Evolutionary conservation across 768 basidiomycete species (phyloP), one percentile per base, ranked within the genome.

Genomic region (Xanthoconium purpureum): DNA sequence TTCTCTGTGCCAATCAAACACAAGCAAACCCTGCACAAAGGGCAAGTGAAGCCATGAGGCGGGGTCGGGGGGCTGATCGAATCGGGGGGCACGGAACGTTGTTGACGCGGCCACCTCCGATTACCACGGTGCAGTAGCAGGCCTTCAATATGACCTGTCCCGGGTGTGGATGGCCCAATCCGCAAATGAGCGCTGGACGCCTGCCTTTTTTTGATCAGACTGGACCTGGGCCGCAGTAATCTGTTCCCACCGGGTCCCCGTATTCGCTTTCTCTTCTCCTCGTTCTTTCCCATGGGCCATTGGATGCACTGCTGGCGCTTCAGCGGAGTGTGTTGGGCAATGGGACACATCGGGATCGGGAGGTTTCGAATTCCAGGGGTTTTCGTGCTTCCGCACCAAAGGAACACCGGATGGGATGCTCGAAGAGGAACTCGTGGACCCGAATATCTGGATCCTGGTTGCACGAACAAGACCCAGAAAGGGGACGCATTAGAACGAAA

Each of bases 121-220:
- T 56, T 50, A 57, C 65, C 63, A 68, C 66, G 65, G 66, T 36
- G 60, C 24, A 37, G 49, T 39, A 24, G 18, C 13, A 50, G 13
- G 17, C 29, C 20, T 54, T 60, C 57, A 24, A 66, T 62, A 67
- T 67, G 60, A 54, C 66, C 57, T 54, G 52, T 57, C 65, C 54
- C 46, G 53, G 59, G 55, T 18, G 59, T 15, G 38, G 38, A 45
- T 57, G 43, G 24, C 24, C 47, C 40, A 52, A 42, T 50, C 55
- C 43, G 32, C 46, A 58, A 49, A 43, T n/a, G 32, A 32, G 44
- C 18, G 51, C 15, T 52, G 50, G 24, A 24, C 24, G 24, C 24
- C 24, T 24, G 24, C 24, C 24, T 8, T 45, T 57, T 48, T 53
- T 65, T 57, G 51, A 54, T 62, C 54, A 65, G 56, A 44, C 66